A percentile compares a stretch with the other conserved stretches of the same genome.
These are phyloP conservation scores for Ceratobasidium sp. DNA, from an alignment of 1,284 basidiomycete species.

Conservation along the genomic window DNA sequence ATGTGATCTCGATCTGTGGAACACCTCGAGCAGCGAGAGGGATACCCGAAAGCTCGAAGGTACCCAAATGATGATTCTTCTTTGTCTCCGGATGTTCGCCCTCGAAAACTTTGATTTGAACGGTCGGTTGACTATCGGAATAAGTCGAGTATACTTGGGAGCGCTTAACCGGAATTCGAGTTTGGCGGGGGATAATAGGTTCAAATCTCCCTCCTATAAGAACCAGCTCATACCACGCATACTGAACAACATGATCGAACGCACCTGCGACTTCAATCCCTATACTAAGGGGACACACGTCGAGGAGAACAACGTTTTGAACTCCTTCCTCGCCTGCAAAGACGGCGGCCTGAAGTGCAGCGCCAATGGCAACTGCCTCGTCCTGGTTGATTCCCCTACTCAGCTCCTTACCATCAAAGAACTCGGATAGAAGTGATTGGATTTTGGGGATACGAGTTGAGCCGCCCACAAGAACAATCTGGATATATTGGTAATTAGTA, in stretches of 20 bases:
- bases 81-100: conserved; percentile 70
- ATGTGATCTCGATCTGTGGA: conserved; percentile 67
- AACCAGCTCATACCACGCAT: conserved; percentile 61
- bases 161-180: conserved; percentile 73
- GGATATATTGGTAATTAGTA: conserved; percentile 55
- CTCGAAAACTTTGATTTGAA: conserved; percentile 66
- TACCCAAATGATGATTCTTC: conserved; percentile 72
- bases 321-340: conserved; percentile 64
- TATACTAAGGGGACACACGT: conserved; percentile 63
- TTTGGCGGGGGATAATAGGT: conserved; percentile 71
- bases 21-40: conserved; percentile 70
- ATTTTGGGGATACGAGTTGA: conserved; percentile 73
- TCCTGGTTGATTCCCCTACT: conserved; percentile 91
- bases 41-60: conserved; percentile 70
- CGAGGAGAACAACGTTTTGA: conserved; percentile 63
- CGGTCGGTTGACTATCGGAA: conserved; percentile 66
- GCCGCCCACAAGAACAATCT: conserved; percentile 71
- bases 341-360: conserved; percentile 91
- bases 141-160: conserved; percentile 73
- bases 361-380: conserved; percentile 99
- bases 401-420: conserved; percentile 65
- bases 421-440: conserved; percentile 68
- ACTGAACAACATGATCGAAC: too few relatives aligned
- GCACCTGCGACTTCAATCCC: conserved; percentile 46
- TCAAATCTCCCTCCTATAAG: conserved; percentile 75